Percentiles rank a stretch among this genome's conserved stretches.
Conservation (phyloP, 208 protist genomes). For the Blastocrithidia nonstop region DNA sequence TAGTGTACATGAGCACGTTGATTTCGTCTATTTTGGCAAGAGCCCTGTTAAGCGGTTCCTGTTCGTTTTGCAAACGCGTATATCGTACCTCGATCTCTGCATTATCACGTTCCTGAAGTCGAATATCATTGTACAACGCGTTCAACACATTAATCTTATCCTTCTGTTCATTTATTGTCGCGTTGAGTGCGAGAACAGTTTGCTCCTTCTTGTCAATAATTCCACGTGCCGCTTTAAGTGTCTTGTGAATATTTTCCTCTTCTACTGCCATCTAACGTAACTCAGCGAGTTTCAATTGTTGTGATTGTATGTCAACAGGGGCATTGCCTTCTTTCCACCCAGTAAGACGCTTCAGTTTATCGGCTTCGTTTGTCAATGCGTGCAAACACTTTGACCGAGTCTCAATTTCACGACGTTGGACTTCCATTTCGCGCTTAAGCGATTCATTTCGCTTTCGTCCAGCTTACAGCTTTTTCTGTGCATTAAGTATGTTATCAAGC, state of each 20-base stretch:
- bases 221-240: slow-evolving; percentile 33
- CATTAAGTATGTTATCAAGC: slow-evolving; percentile 58
- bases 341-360: slow-evolving; percentile 30
- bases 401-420: slow-evolving; percentile 41
- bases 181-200: slow-evolving; percentile 23
- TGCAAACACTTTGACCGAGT: slow-evolving; percentile 38
- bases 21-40: slow-evolving; percentile 27
- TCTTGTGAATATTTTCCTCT: slow-evolving; percentile 26
- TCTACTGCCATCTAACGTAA: slow-evolving; percentile 51
- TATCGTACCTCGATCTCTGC: slow-evolving; percentile 40
- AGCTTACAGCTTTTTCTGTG: slow-evolving; percentile 83
- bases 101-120: slow-evolving; percentile 48
- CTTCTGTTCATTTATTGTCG: slow-evolving; percentile 15
- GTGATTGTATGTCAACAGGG: slow-evolving; percentile 17
- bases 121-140: slow-evolving; percentile 54
- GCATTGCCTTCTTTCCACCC: slow-evolving; percentile 47
- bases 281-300: slow-evolving; percentile 16
- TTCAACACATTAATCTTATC: slow-evolving; percentile 35
- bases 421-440: slow-evolving; percentile 46
- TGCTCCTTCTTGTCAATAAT: slow-evolving; percentile 66
- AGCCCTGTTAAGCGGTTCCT: slow-evolving; percentile 20
- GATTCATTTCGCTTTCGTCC: slow-evolving; percentile 60
- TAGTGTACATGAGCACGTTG: slow-evolving; percentile 11
- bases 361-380: slow-evolving; percentile 15
- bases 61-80: slow-evolving; percentile 27